A percentile compares a stretch with the other conserved stretches of the same genome.
Conservation (phyloP, 345 rosid genomes). For the Citropsis articulata region DNA sequence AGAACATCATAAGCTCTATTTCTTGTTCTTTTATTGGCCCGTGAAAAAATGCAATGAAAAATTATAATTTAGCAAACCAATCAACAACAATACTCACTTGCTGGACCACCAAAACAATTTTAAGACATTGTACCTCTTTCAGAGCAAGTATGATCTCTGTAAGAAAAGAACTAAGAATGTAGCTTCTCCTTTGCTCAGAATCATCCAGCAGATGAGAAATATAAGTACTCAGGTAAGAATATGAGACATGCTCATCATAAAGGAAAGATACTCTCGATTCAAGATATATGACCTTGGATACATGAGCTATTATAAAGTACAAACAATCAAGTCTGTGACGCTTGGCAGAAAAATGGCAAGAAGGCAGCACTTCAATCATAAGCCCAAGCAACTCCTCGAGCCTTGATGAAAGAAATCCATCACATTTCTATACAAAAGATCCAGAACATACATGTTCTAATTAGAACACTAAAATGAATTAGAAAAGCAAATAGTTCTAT, state of each 20-base stretch:
- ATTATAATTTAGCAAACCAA: constrained; percentile 3
- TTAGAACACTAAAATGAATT: background rate
- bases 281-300: constrained; percentile 45
- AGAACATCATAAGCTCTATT: constrained; percentile 91
- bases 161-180: constrained; percentile 63
- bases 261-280: background rate
- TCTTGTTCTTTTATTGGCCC: constrained; percentile 92
- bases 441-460: background rate
- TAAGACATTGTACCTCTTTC: constrained; percentile 68
- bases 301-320: constrained; percentile 64
- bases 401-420: constrained; percentile 53
- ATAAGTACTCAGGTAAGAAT: background rate
- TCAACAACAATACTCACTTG: background rate
- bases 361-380: constrained; percentile 66
- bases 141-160: constrained; percentile 85
- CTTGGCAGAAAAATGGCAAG: constrained; percentile 90
- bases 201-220: constrained; percentile 43
- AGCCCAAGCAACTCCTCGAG: constrained; percentile 63
- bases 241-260: background rate
- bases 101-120: background rate
- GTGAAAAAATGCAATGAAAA: constrained; percentile 17
- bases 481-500: background rate
- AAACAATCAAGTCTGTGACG: constrained; percentile 90
- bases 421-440: constrained; percentile 43
- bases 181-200: constrained; percentile 51